Evolutionary conservation across 148 eudicot genomes (phyloP), one percentile per base, ranked within the genome.

Genomic region (Silene uniflora): DNA sequence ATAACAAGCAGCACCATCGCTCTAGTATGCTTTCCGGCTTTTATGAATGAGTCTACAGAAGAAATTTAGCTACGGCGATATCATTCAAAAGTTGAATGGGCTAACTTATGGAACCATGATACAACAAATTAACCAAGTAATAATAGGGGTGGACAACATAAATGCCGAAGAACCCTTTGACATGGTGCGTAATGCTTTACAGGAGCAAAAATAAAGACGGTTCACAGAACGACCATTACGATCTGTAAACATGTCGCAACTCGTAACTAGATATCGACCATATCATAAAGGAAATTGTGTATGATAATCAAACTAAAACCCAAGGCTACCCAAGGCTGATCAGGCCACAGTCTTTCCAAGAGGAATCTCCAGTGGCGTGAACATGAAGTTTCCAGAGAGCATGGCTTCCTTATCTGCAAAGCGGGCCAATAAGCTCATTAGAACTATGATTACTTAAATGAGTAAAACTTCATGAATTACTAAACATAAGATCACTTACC

Each of bases 381-480:
- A 85, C 83, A 65, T 64, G 75, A 85, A 85, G 81, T 83, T 85
- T 69, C 88, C 86, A 3, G 88, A 83, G 67, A 68, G 79, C 84
- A 85, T 81, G 35, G 88, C 82, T 60, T 81, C 86, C 64, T 71
- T 80, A 65, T 83, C 88, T 83, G 86, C 72, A 62, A 44, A 60
- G 25, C 6, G 49, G 44, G 54, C 29, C 21, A 58, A 75, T 22
- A 7, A 74, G 16, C 52, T 49, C 49, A 72, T 68, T 18, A 59
- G 12, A 47, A 19, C 42, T 11, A 49, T 12, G 5, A 62, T 17
- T 42, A 39, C 22, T 23, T 6, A 58, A 58, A 58, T 1, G 32
- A 29, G 35, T 21, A 12, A 10, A 29, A 39, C 1, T 6, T 73
- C 62, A 3, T n/a, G n/a, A 39, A n/a, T 19, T 21, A 42, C 4